Base-by-base conservation (phyloP, 2,329 filamentous ascomycete species). In the Penicillium sp. region DNA sequence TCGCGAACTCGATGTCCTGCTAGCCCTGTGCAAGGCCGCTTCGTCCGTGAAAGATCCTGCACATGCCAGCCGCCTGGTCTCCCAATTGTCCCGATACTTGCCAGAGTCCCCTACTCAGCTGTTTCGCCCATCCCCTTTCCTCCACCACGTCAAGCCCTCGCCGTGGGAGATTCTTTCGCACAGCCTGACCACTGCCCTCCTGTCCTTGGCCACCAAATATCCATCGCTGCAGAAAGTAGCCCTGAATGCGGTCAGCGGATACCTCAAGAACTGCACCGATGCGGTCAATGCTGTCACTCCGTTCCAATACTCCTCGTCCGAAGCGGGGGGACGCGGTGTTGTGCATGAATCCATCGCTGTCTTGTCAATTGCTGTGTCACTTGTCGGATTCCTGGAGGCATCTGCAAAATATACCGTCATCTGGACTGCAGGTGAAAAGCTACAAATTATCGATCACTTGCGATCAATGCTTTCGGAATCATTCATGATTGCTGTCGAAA, bases 21-120 rank as follows among this genome's bases (percentile, higher is more conserved):
- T 98, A 27, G 92, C 95, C 44, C 83, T 99, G 27, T 98, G 94
- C 81, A 94, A 93, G 78, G 91, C 94, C 54, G 91, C 93, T 3
- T 89, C 92, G 4, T 84, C 87, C 24, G 83, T 98, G 27, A 83
- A 87, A 54, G 87, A 86, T 47, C 76, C 80, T 43, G 86, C 91
- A 60, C 89, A 90, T 70, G 93, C 92, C 31, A 86, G 90, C 69
- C 89, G 87, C 68, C 85, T 99, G 40, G 85, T 88, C n/a, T 82
- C 83, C 36, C 92, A 96, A 66, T 80, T 99, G 41, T 85, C 88
- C 7, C 89, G 89, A 5, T 98, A 98, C 75, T 84, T 98, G 13
- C 86, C 92, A 66, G 91, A 97, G 73, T 89, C 91, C 4, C 91
- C 94, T 70, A 81, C 85, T 36, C 94, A 97, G 73, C 78, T 85